Conservation (phyloP, 108 stramenopile species). For the Nitzschia palea region DNA sequence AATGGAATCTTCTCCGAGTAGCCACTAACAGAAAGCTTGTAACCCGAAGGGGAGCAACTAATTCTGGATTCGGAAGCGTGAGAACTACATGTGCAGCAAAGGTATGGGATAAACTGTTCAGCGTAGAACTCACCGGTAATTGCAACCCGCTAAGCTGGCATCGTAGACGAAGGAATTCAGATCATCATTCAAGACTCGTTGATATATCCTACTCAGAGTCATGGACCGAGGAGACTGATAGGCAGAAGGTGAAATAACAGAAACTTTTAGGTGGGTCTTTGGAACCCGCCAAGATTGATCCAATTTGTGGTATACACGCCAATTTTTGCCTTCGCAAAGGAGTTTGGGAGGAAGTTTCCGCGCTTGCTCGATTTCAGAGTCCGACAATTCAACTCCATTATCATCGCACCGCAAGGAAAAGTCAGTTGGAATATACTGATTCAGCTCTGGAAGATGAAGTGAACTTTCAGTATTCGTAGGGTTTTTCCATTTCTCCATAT, state of each 20-base stretch:
- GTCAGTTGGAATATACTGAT: slow-evolving; percentile 79
- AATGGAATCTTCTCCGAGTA: slow-evolving; percentile 84
- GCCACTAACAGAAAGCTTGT: slow-evolving; percentile 68
- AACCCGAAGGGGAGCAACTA: slow-evolving; percentile 60
- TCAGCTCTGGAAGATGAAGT: slow-evolving; percentile 72
- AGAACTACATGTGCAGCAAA: background rate
- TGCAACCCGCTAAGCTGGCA: slow-evolving; percentile 86
- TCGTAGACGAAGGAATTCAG: slow-evolving; percentile 86
- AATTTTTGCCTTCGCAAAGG: slow-evolving; percentile 51
- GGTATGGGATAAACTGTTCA: background rate
- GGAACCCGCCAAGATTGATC: slow-evolving; percentile 80
- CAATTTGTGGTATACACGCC: slow-evolving; percentile 86
- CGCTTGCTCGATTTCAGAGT: background rate
- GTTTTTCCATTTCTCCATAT: slow-evolving; percentile 61
- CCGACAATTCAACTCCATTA: slow-evolving; percentile 8
- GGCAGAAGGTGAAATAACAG: slow-evolving; percentile 64
- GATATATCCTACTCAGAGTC: slow-evolving; percentile 80
- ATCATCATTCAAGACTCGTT: slow-evolving; percentile 80
- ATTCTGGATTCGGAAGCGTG: slow-evolving; percentile 26
- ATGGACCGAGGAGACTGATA: slow-evolving; percentile 80
- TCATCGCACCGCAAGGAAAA: slow-evolving; percentile 80
- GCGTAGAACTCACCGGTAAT: slow-evolving; percentile 40
- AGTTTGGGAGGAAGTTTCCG: slow-evolving; percentile 44
- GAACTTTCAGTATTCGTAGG: slow-evolving; percentile 45
- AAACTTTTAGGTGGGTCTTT: slow-evolving; percentile 64